These are phyloP conservation scores for Penicillium sumatraense DNA, from an alignment of 2,329 filamentous ascomycete genomes.

Conservation along the genomic window DNA sequence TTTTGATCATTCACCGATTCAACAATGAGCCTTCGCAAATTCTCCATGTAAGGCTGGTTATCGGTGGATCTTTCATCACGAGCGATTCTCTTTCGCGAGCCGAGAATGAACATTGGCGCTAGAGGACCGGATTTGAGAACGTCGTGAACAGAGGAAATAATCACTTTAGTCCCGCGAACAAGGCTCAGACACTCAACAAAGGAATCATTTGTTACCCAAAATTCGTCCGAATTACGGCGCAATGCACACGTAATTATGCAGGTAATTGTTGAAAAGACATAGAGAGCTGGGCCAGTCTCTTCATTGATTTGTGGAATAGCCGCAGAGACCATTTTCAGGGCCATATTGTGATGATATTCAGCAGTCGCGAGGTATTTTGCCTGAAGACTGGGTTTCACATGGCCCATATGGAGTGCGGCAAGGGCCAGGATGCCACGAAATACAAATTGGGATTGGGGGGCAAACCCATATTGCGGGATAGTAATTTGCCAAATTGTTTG, in stretches of 20 bases:
- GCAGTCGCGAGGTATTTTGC: constrained; percentile 19
- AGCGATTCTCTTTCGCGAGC: constrained; percentile 6
- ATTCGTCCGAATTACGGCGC: not conserved
- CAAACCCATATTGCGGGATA: constrained; percentile 12
- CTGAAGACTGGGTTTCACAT: constrained; percentile 19
- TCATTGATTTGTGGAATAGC: constrained; percentile 12
- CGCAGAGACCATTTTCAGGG: constrained; percentile 18
- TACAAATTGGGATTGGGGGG: constrained; percentile 13
- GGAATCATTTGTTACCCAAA: constrained; percentile 9
- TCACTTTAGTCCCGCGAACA: constrained; percentile 11
- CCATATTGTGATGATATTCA: constrained; percentile 23
- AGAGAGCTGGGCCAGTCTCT: constrained; percentile 12
- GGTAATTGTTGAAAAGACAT: constrained; percentile 15
- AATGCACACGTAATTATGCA: constrained; percentile 16
- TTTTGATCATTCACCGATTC: constrained; percentile 8
- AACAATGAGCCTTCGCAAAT: constrained; percentile 3
- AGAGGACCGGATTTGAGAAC: constrained; percentile 6
- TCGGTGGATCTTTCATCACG: constrained; percentile 9
- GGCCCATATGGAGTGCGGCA: constrained; percentile 14
- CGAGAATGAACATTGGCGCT: constrained; percentile 13
- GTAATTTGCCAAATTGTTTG: constrained; percentile 18
- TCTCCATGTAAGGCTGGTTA: constrained; percentile 1
- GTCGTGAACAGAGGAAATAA: not conserved
- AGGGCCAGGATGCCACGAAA: constrained; percentile 18
- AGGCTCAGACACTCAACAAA: constrained; percentile 13